Evolutionary conservation across 192 early-diverging fungal genomes (phyloP).

Genomic region (Coemansia asiatica): DNA sequence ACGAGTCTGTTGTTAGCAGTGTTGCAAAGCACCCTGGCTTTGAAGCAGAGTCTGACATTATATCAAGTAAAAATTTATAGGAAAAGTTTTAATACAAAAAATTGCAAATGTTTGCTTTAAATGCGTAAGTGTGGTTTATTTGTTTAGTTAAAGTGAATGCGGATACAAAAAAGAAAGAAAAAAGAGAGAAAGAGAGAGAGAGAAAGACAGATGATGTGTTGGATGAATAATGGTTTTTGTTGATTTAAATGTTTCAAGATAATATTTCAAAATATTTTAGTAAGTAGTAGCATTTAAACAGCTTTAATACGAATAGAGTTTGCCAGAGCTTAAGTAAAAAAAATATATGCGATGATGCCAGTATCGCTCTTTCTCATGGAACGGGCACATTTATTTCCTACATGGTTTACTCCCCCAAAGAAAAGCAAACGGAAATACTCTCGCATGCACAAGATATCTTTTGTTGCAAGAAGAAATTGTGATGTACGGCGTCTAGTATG

Average conservation of each 20-base stretch:
- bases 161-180: neutral
- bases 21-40: slow-evolving; percentile 58
- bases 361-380: neutral
- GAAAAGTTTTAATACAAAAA: neutral
- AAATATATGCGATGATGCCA: neutral
- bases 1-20: slow-evolving; percentile 80
- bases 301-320: neutral
- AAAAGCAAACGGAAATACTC: neutral
- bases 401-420: neutral
- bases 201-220: neutral
- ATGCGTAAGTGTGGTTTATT: no score
- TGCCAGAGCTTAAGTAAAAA: neutral
- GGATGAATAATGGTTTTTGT: neutral
- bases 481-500: slow-evolving; percentile 21
- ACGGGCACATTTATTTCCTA: neutral
- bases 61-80: neutral
- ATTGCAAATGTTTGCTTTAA: neutral
- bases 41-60: neutral
- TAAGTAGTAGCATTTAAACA: neutral
- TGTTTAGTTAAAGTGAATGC: neutral
- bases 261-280: neutral
- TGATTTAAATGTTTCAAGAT: neutral
- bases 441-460: neutral
- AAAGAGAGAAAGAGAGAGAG: neutral
- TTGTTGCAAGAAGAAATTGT: no score